Base-by-base conservation (phyloP, 176 grass and related monocot species). In the Phoenix roebelenii region DNA sequence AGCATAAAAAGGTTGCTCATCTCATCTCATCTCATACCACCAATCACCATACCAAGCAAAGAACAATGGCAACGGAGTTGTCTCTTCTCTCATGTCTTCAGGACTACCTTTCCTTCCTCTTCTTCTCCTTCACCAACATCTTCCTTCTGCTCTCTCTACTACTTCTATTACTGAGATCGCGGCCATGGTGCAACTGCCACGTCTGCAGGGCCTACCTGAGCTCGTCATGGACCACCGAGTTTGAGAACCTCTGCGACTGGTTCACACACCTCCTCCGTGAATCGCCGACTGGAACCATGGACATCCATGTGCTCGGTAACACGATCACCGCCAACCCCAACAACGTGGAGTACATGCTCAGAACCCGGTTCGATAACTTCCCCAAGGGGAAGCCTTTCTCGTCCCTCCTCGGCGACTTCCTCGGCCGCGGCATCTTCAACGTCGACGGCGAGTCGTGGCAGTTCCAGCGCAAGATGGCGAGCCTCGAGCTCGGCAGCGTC, bases 391-490 rank as follows among this genome's bases (percentile, higher is more conserved):
- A 75, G 60, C 66, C 76, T 10, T 95, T 89, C 85, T 74, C 85
- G 16, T 67, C 51, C 6, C 4, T 95, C 49, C 85, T 95, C 66
- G 78, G 85, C 0, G 89, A 95, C 64, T 66, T 95, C 55, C 89
- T 95, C 57, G 89, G 89, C 50, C 30, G 65, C 15, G 89, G 89
- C 72, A 95, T 95, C 72, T 95, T 95, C 75, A 95, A 95, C 82
- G 73, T 85, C 55, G 89, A 95, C 53, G 89, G 89, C 54, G 54
- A 51, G 23, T 51, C 61, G 0, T 89, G 89, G 89, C 65, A 55
- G n/a, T 83, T 77, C 78, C 89, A 95, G 71, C 89, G 89, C 58
- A 95, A 95, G 89, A 80, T 89, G 85, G 85, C 89, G 16, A 89
- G 85, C 70, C 85, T 85, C 72, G 89, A 88, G 73, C 85, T 95